Conservation (phyloP, 2,329 filamentous ascomycete genomes). For the Coniella lustricola region DNA sequence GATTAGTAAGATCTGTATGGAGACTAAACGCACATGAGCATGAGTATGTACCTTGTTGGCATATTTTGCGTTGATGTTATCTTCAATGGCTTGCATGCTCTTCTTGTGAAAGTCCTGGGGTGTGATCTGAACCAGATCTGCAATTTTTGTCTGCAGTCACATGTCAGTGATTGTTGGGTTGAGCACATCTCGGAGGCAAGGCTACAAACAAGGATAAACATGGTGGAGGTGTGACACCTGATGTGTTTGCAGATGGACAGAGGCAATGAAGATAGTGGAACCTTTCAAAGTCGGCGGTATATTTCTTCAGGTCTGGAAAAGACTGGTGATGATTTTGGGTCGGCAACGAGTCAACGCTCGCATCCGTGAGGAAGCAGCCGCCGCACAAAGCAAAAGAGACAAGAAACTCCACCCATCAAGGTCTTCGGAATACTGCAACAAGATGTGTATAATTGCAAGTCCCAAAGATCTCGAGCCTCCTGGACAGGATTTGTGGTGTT, state of each 20-base stretch:
- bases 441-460: too few species aligned
- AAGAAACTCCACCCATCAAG: neutral
- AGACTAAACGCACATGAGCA: neutral
- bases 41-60: slow-evolving; percentile 65
- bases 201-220: slow-evolving; percentile 45
- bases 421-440: too few species aligned
- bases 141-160: slow-evolving; percentile 54
- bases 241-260: neutral
- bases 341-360: slow-evolving; percentile 1
- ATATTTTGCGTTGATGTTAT: slow-evolving; percentile 96
- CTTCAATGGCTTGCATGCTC: slow-evolving; percentile 75
- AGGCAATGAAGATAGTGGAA: neutral
- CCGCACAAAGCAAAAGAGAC: neutral
- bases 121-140: slow-evolving; percentile 87
- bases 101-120: slow-evolving; percentile 82
- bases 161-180: neutral
- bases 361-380: neutral
- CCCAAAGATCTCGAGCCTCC: too few species aligned
- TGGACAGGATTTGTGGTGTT: too few species aligned
- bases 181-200: neutral
- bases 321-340: neutral
- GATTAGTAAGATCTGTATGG: neutral
- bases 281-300: neutral
- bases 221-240: slow-evolving; percentile 19
- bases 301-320: slow-evolving; percentile 11